Conservation (phyloP, 495 filamentous ascomycete species). For the Saxispiralis lemnorum region DNA sequence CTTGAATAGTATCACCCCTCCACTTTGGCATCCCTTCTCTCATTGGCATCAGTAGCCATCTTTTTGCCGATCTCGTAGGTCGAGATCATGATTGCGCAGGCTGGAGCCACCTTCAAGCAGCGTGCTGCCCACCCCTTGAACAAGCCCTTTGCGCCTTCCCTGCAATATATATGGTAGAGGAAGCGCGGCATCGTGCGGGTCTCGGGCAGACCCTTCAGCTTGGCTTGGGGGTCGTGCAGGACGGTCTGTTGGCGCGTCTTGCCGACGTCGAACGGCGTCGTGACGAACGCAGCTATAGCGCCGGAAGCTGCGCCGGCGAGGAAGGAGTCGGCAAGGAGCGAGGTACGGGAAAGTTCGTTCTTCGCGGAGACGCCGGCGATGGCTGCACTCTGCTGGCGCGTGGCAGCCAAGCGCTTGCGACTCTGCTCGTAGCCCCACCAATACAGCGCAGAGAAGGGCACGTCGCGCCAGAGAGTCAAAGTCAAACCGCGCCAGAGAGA, state of each 20-base stretch:
- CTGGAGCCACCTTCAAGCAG: constrained; percentile 85
- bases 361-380: constrained; percentile 1
- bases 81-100: constrained; percentile 99
- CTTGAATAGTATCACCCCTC: background rate
- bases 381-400: constrained; percentile 32
- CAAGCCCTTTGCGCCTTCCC: constrained; percentile 62
- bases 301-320: constrained; percentile 68
- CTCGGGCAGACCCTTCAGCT: constrained; percentile 39
- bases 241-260: constrained; percentile 86
- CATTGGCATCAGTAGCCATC: constrained; percentile 63
- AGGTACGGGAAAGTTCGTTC: constrained; percentile 33
- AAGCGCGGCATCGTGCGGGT: constrained; percentile 58
- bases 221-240: constrained; percentile 31
- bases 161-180: constrained; percentile 69
- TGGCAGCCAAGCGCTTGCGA: constrained; percentile 44
- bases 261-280: constrained; percentile 91
- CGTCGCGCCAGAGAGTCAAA: constrained; percentile 88
- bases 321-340: constrained; percentile 75
- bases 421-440: constrained; percentile 93
- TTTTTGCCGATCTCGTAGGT: constrained; percentile 92
- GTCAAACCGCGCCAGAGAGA: constrained; percentile 88
- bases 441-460: constrained; percentile 90
- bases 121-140: constrained; percentile 83
- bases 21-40: constrained; percentile 26
- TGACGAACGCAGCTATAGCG: constrained; percentile 70